Conservation (phyloP, 345 rosid species). For the Isatis tinctoria region DNA sequence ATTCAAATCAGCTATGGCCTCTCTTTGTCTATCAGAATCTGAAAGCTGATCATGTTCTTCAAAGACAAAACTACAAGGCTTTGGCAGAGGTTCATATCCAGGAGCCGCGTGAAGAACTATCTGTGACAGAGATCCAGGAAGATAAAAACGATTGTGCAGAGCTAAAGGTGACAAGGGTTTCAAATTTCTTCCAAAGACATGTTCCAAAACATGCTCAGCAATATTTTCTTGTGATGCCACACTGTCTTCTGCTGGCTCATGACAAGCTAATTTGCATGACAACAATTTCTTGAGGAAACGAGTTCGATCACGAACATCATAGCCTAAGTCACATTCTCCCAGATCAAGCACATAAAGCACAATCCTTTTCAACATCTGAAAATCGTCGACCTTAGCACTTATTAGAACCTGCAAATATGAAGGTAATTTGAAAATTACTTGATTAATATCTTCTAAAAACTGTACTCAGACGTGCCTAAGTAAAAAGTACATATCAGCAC, state of each 20-base stretch:
- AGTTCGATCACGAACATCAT: constrained; percentile 94
- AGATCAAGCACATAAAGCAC: constrained; percentile 74
- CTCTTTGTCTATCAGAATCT: constrained; percentile 33
- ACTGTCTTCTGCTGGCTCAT: constrained; percentile 41
- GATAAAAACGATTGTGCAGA: constrained; percentile 61
- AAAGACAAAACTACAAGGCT: constrained; percentile 61
- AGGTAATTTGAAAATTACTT: constrained; percentile 4
- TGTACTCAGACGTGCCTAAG: background rate
- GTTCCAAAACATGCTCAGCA: constrained; percentile 46
- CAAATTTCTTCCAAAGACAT: constrained; percentile 51
- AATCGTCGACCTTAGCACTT: constrained; percentile 49
- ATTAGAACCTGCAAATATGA: constrained; percentile 52
- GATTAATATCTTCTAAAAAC: constrained; percentile 6
- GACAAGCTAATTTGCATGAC: constrained; percentile 36
- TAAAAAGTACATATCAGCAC: constrained; percentile 1
- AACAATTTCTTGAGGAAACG: constrained; percentile 63
- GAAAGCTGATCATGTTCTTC: constrained; percentile 43
- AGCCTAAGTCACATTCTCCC: constrained; percentile 75
- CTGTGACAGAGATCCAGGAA: constrained; percentile 95
- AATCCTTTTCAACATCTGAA: constrained; percentile 44
- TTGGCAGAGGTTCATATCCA: constrained; percentile 98
- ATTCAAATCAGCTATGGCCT: constrained; percentile 25
- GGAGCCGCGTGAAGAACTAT: constrained; percentile 99
- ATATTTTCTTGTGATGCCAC: constrained; percentile 37
- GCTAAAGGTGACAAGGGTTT: constrained; percentile 40